Base-by-base conservation (phyloP, 1,139 yeast species). In the Kazachstania sp. region DNA sequence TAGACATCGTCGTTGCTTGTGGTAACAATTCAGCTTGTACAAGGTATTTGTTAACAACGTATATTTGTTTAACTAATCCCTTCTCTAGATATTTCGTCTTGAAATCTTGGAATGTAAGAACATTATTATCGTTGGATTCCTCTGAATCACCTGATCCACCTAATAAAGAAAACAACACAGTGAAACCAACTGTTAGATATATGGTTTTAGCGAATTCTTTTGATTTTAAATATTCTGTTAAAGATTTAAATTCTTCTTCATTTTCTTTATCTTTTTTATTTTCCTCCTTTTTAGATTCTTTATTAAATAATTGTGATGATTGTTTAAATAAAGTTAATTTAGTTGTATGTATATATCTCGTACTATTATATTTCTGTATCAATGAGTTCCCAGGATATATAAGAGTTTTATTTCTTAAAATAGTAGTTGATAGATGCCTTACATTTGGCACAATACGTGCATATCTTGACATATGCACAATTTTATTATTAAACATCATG, bases 21-120 rank as follows among this genome's bases (percentile, higher is more conserved):
- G 75, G 74, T 43, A 81, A 73, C 50, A 85, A 68, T 59, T 81
- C 84, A 0, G 90, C 95, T 56, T 85, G 87, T 0, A 86, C 97
- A n/a, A 77, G 71, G 48, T 77, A 74, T 58, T 81, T 81, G 67
- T 90, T 90, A 37, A 88, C 75, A 36, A 92, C 97, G 19, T 75
- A 74, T 41, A 92, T 73, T 53, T 77, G 79, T 49, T 81, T 79
- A 29, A 92, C 97, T 42, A 84, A 71, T 4, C 97, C 97, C 57
- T 81, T 83, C 55, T 86, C 94, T 41, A 92, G 73, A 61, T 84
- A 87, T 51, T 83, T 81, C 20, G 82, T 76, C 61, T 86, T 85
- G 72, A 92, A 92, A 64, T 87, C 95, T 67, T 90, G 97, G 76
- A 86, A 87, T 2, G 97, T 84, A 53, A 92, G 72, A 54, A 77